Evolutionary conservation across 2,329 filamentous ascomycete species (phyloP).

Genomic region (Arthrobotrys conoides): DNA sequence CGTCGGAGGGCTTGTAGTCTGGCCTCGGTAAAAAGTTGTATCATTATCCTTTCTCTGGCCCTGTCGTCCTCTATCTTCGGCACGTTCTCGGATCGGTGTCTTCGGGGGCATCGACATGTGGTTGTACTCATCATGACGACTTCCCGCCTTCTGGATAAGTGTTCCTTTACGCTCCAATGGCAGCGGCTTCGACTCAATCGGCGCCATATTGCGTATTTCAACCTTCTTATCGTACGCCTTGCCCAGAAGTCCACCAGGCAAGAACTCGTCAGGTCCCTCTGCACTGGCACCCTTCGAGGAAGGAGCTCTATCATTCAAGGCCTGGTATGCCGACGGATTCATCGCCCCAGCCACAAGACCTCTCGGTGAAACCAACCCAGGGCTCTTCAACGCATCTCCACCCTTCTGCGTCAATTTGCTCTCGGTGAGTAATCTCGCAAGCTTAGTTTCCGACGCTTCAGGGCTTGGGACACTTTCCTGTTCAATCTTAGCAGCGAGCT

Average conservation of each 20-base stretch:
- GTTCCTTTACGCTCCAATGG: constrained; percentile 29
- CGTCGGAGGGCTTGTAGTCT: constrained; percentile 48
- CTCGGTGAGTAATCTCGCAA: constrained; percentile 52
- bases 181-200: constrained; percentile 19
- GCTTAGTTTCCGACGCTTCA: constrained; percentile 47
- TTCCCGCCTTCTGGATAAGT: constrained; percentile 44
- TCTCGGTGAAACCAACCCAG: constrained; percentile 35
- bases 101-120: constrained; percentile 40
- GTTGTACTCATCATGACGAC: constrained; percentile 24
- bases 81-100: constrained; percentile 43
- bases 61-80: constrained; percentile 45
- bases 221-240: constrained; percentile 54
- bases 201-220: constrained; percentile 35
- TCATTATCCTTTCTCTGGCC: constrained; percentile 44
- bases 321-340: constrained; percentile 34
- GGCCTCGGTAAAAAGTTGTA: constrained; percentile 41
- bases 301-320: constrained; percentile 19
- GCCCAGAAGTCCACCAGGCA: constrained; percentile 40
- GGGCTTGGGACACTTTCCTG: constrained; percentile 40
- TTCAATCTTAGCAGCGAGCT: constrained; percentile 46
- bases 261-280: constrained; percentile 21
- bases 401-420: constrained; percentile 48
- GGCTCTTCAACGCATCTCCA: constrained; percentile 34
- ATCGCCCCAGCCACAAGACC: constrained; percentile 30
- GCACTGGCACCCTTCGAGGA: constrained; percentile 10